Base-by-base conservation (phyloP, 129 eudicot species). In the Flaveria linearis region DNA sequence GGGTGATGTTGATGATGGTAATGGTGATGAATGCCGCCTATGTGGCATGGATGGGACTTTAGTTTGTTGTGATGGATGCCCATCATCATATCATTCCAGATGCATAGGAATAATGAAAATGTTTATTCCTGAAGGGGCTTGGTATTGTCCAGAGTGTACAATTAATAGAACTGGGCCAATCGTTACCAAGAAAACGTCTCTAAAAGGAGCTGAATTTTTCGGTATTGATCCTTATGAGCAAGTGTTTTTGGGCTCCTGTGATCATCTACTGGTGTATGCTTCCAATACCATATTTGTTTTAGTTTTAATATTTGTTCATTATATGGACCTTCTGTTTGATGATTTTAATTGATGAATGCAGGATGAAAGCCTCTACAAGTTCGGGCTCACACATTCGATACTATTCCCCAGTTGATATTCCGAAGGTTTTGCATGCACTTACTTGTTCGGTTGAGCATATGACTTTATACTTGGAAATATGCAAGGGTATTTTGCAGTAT, bases 21-120 rank as follows among this genome's bases (percentile, higher is more conserved):
- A 94, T 68, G 90, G 90, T 72, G 99, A 94, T 68, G 99, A 94
- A 78, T 94, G 99, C 72, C 86, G 93, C 52, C 88, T 94, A 56
- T 94, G 99, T 80, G 96, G 97, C 72, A 94, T 94, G 99, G 99
- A 94, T 70, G 99, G 99, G 68, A 87, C 86, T 7, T 84, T 94
- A 76, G 77, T 94, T 74, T 94, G 99, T 76, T 94, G 99, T 82
- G 99, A 94, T 82, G 99, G 99, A 47, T 94, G 99, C 58, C 99
- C 99, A 1, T 89, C 92, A 67, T 89, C 97, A 41, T 94, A 91
- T 80, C 99, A 94, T 80, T 79, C 97, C 43, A 91, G 99, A 85
- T 94, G 99, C 80, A 78, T 94, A 46, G 99, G 99, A 15, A 82
- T 91, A 76, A 80, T 56, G 87, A 94, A 91, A 83, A 43, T 68